phyloP scores from a whole-genome alignment of 768 basidiomycete genomes.

The Coprinellus micaceus region DNA sequence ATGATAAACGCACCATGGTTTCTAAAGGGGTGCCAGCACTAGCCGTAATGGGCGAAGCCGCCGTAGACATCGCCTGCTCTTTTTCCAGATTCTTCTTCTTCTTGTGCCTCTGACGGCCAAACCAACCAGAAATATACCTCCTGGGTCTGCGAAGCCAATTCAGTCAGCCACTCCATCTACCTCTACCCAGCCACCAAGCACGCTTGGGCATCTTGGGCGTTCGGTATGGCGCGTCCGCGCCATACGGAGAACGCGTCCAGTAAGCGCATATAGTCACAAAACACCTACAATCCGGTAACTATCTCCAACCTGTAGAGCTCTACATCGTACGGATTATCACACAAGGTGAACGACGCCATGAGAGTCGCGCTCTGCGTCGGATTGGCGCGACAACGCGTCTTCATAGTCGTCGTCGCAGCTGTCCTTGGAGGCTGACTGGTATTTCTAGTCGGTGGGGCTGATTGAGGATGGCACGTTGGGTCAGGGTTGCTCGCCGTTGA shows the following conservation, averaged over 20 bases:
- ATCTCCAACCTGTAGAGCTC: not conserved
- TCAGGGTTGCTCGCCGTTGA: too few species aligned
- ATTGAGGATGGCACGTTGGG: too few species aligned
- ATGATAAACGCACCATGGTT: too few species aligned
- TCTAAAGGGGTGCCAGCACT: not conserved
- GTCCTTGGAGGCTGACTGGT: too few species aligned
- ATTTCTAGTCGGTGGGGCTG: too few species aligned
- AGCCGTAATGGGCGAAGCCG: not conserved
- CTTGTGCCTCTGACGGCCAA: slow-evolving; percentile 2
- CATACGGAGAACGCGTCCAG: not conserved
- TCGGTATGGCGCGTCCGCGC: not conserved
- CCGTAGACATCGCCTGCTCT: not conserved
- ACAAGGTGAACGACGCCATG: too few species aligned
- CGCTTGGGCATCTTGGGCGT: not conserved
- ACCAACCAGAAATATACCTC: slow-evolving; percentile 5
- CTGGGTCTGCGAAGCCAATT: not conserved
- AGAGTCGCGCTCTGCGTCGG: too few species aligned
- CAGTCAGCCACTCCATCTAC: not conserved
- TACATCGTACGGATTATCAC: too few species aligned
- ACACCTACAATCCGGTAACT: not conserved
- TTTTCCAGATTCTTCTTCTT: not conserved
- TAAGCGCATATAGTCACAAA: not conserved
- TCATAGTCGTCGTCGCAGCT: too few species aligned
- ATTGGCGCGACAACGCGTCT: too few species aligned
- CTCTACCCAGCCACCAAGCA: not conserved